Evolutionary conservation across 495 filamentous ascomycete species (phyloP).

Genomic region (Penicillium maclennaniae): DNA sequence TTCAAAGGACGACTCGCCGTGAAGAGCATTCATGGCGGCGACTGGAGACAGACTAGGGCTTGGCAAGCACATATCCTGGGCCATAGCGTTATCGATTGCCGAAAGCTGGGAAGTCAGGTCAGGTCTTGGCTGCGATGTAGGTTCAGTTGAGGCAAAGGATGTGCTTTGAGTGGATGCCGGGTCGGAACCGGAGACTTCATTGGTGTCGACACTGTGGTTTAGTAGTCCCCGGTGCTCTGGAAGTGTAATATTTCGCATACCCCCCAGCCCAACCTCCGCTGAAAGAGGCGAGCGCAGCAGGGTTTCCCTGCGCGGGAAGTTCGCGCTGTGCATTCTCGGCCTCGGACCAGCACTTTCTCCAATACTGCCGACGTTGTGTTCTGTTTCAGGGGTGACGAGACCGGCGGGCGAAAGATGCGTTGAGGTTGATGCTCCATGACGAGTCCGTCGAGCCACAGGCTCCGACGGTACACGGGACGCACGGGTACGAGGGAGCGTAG

Average conservation of each 20-base stretch:
- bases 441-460: constrained; percentile 31
- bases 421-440: constrained; percentile 26
- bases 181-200: constrained; percentile 12
- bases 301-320: constrained; percentile 32
- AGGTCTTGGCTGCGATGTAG: constrained; percentile 18
- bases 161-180: constrained; percentile 20
- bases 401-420: constrained; percentile 32
- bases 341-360: constrained; percentile 28
- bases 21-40: constrained; percentile 64
- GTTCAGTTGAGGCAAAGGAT: constrained; percentile 21
- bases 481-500: constrained; percentile 26
- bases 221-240: constrained; percentile 10
- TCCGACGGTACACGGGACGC: constrained; percentile 34
- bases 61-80: constrained; percentile 86
- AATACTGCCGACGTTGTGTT: constrained; percentile 27
- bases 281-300: constrained; percentile 38
- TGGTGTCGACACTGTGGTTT: constrained; percentile 3
- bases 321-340: constrained; percentile 35
- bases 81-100: constrained; percentile 55
- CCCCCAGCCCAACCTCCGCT: constrained; percentile 24
- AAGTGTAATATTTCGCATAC: constrained; percentile 3
- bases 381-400: constrained; percentile 44
- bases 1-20: constrained; percentile 44
- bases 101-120: constrained; percentile 32
- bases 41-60: constrained; percentile 94